These are phyloP conservation scores for Acanthamoeba divionensis DNA, from an alignment of 208 protist genomes.

Conservation along the genomic window DNA sequence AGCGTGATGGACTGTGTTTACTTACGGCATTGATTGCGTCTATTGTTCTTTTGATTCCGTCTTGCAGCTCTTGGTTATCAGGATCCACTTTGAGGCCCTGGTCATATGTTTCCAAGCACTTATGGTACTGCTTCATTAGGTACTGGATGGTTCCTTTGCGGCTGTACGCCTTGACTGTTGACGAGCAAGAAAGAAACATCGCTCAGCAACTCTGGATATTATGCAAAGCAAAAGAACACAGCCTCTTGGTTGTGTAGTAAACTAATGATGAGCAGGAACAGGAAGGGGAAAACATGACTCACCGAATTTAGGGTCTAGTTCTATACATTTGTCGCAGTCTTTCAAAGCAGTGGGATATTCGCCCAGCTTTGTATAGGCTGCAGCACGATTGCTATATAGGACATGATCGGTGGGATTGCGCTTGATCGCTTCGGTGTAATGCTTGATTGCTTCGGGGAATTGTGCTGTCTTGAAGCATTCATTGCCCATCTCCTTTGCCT, in stretches of 20 bases:
- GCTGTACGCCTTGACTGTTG: conserved; percentile 86
- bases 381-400: conserved; percentile 75
- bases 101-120: conserved; percentile 93
- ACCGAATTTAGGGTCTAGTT: conserved; percentile 90
- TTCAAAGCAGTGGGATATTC: conserved; percentile 91
- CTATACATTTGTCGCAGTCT: conserved; percentile 93
- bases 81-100: conserved; percentile 90
- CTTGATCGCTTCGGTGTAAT: conserved; percentile 79
- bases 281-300: not conserved
- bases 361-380: conserved; percentile 94
- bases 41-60: conserved; percentile 61
- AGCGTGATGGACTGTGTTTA: conserved; percentile 75
- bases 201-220: too few relatives aligned
- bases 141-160: conserved; percentile 89
- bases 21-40: conserved; percentile 84
- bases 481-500: conserved; percentile 94
- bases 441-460: conserved; percentile 88
- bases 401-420: conserved; percentile 87
- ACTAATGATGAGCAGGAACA: not conserved
- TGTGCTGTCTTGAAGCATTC: conserved; percentile 92
- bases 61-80: conserved; percentile 70
- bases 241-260: not conserved
- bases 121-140: conserved; percentile 94
- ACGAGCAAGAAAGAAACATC: not conserved
- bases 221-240: too few relatives aligned